Evolutionary conservation across 495 filamentous ascomycete species (phyloP).

Genomic region (Neurospora pannonica): DNA sequence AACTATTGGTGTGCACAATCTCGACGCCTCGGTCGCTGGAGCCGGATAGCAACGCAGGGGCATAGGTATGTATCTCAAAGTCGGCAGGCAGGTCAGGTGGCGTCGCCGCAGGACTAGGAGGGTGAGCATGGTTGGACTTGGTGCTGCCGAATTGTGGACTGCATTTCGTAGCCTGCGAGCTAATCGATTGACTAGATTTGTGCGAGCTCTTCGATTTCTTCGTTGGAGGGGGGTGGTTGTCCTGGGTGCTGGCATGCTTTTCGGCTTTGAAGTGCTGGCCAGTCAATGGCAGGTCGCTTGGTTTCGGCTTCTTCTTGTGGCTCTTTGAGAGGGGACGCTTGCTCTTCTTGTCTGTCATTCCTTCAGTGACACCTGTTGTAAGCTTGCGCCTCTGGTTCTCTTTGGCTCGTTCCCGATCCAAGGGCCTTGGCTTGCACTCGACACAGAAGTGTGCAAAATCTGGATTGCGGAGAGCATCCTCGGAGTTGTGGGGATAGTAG

Average conservation of each 20-base stretch:
- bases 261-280: slow-evolving; percentile 29
- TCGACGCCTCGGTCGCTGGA: slow-evolving; percentile 55
- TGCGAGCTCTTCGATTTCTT: slow-evolving; percentile 76
- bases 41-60: slow-evolving; percentile 59
- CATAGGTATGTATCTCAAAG: slow-evolving; percentile 53
- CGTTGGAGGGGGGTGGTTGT: slow-evolving; percentile 26
- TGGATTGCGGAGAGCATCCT: slow-evolving; percentile 56
- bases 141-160: slow-evolving; percentile 40
- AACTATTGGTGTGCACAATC: slow-evolving; percentile 52
- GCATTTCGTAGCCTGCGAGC: slow-evolving; percentile 47
- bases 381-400: slow-evolving; percentile 44
- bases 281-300: slow-evolving; percentile 42
- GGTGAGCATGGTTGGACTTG: slow-evolving; percentile 33
- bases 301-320: slow-evolving; percentile 64
- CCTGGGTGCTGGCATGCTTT: slow-evolving; percentile 28
- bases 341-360: slow-evolving; percentile 47
- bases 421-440: slow-evolving; percentile 66
- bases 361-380: slow-evolving; percentile 45
- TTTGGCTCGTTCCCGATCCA: slow-evolving; percentile 64
- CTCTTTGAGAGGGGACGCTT: slow-evolving; percentile 63
- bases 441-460: slow-evolving; percentile 69
- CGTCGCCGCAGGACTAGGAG: slow-evolving; percentile 45
- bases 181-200: slow-evolving; percentile 59
- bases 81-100: slow-evolving; percentile 46
- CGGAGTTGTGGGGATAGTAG: slow-evolving; percentile 66